Percentiles rank a stretch among this genome's conserved stretches.
Conservation (phyloP, 805 yeast species). For the Candida morakotiae region DNA sequence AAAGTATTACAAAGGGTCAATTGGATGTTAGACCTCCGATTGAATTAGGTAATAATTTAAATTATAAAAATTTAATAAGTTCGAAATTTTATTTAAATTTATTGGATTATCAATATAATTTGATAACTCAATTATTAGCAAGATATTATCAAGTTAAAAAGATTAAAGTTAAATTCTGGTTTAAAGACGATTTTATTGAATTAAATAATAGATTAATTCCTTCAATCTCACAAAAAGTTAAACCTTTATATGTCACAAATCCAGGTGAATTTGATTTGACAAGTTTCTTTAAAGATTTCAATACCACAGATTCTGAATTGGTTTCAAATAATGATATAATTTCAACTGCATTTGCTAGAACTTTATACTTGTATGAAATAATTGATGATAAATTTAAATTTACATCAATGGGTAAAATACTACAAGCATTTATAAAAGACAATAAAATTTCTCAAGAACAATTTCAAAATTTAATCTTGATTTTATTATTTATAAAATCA, state of each 20-base stretch:
- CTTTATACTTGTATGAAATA: conserved; percentile 49
- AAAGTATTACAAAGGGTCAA: conserved; percentile 62
- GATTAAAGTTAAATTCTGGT: conserved; percentile 55
- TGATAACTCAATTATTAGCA: conserved; percentile 67
- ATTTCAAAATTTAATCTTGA: conserved; percentile 41
- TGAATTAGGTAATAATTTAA: conserved; percentile 53
- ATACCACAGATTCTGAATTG: conserved; percentile 24
- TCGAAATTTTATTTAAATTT: conserved; percentile 43
- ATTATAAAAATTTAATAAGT: conserved; percentile 54
- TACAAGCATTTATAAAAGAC: conserved; percentile 31
- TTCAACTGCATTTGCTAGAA: conserved; percentile 52
- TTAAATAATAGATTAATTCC: conserved; percentile 54
- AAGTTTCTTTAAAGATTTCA: conserved; percentile 22
- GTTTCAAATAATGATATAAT: conserved; percentile 49
- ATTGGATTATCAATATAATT: conserved; percentile 59
- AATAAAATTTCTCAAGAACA: conserved; percentile 4
- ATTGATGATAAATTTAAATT: conserved; percentile 40
- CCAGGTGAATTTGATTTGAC: conserved; percentile 19
- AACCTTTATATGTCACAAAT: conserved; percentile 17
- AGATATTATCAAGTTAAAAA: conserved; percentile 81
- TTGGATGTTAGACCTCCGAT: conserved; percentile 61
- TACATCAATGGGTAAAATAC: conserved; percentile 48
- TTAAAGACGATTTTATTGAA: conserved; percentile 37
- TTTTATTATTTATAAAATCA: conserved; percentile 42
- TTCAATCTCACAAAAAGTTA: conserved; percentile 40